phyloP scores from a whole-genome alignment of 129 eudicot genomes.

The Chrysanthemum seticuspe region DNA sequence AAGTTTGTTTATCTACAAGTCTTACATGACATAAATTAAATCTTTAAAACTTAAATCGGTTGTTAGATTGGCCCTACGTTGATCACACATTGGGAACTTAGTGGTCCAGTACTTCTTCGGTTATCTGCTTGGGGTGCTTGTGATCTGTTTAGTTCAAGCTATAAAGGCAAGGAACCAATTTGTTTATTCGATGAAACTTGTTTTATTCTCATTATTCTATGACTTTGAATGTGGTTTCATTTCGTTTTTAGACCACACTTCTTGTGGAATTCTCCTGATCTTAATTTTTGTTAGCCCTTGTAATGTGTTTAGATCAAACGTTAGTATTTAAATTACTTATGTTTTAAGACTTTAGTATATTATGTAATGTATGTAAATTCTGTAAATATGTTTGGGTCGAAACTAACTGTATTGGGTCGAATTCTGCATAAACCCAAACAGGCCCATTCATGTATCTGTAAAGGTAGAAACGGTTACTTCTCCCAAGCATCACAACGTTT shows the following conservation, averaged over 20 bases:
- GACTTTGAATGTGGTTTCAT: constrained; percentile 15
- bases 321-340: too few relatives aligned
- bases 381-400: too few relatives aligned
- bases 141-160: constrained; percentile 39
- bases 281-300: too few relatives aligned
- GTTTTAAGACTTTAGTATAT: too few relatives aligned
- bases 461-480: too few relatives aligned
- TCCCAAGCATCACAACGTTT: too few relatives aligned
- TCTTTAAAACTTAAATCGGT: constrained; percentile 25
- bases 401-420: too few relatives aligned
- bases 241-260: constrained; percentile 55
- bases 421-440: too few relatives aligned
- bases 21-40: background rate
- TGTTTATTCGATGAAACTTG: background rate
- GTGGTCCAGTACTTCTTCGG: constrained; percentile 93
- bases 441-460: too few relatives aligned
- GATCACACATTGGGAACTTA: constrained; percentile 97
- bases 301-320: too few relatives aligned
- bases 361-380: too few relatives aligned
- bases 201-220: constrained; percentile 2
- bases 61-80: constrained; percentile 86
- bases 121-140: constrained; percentile 99
- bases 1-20: constrained; percentile 22
- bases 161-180: constrained; percentile 50
- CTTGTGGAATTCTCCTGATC: constrained; percentile 78